A percentile compares a stretch with the other conserved stretches of the same genome.
Evolutionary conservation across 768 basidiomycete species (phyloP).

Genomic region (Mycena belliarum): DNA sequence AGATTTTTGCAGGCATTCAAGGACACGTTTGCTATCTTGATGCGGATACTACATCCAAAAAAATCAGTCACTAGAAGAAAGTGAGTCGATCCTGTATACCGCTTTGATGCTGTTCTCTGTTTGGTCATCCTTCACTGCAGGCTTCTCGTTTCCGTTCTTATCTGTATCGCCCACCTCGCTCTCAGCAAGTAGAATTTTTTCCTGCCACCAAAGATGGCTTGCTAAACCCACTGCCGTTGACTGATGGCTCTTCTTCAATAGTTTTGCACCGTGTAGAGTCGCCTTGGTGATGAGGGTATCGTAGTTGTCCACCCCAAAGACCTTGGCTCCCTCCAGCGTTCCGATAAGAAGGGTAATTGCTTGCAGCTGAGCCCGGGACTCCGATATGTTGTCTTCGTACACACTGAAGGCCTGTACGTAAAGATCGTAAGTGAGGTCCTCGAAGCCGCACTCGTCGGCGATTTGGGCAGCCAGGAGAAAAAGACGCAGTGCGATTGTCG

Average conservation of each 20-base stretch:
- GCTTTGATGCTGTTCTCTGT: constrained; percentile 48
- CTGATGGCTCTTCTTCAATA: constrained; percentile 98
- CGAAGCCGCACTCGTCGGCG: constrained; percentile 91
- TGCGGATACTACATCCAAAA: constrained; percentile 66
- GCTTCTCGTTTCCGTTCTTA: constrained; percentile 38
- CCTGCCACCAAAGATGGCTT: constrained; percentile 99
- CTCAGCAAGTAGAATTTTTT: constrained; percentile 44
- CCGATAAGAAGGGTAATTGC: constrained; percentile 97
- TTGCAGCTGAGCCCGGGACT: constrained; percentile 92
- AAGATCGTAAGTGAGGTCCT: constrained; percentile 95
- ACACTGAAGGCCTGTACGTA: constrained; percentile 98
- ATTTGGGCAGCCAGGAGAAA: constrained; percentile 97
- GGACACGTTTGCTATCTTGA: constrained; percentile 94
- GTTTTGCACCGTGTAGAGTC: constrained; percentile 93
- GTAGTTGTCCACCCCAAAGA: constrained; percentile 94
- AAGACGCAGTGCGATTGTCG: constrained; percentile 87
- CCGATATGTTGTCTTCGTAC: constrained; percentile 96
- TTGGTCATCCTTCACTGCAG: constrained; percentile 41
- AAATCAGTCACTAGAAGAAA: background rate
- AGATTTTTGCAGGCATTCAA: constrained; percentile 97
- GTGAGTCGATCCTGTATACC: constrained; percentile 36
- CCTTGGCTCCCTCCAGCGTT: constrained; percentile 82
- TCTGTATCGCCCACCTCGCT: constrained; percentile 41
- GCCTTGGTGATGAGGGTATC: constrained; percentile 98
- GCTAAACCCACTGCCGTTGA: constrained; percentile 92